Conservation (phyloP, 2,329 filamentous ascomycete species). For the Hypoxylon sp. region DNA sequence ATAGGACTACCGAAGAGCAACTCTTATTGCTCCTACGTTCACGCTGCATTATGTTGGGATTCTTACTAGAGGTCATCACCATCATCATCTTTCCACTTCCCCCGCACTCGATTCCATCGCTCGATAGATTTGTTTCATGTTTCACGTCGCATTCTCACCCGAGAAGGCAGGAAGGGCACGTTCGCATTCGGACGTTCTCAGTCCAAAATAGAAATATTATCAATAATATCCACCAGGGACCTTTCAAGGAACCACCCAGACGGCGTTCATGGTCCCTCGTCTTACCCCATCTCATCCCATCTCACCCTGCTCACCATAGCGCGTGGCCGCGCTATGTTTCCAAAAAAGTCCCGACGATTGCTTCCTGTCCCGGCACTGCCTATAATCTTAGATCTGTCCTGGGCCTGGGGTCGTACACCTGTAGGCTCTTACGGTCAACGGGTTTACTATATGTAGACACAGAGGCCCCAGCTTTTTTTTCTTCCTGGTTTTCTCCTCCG, state of each 20-base stretch:
- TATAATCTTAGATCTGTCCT: background rate
- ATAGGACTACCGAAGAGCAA: background rate
- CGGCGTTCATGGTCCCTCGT: too few species aligned
- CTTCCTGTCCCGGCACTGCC: background rate
- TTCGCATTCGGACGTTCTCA: too few species aligned
- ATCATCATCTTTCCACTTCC: too few species aligned
- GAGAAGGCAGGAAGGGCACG: too few species aligned
- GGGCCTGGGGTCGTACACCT: background rate
- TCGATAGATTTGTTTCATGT: conserved; percentile 2
- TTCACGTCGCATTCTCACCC: background rate
- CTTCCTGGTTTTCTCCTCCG: background rate
- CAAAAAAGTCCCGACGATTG: conserved; percentile 3
- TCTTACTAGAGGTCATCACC: too few species aligned
- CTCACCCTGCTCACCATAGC: background rate
- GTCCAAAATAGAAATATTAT: too few species aligned
- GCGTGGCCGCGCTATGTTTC: background rate
- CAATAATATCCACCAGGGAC: too few species aligned
- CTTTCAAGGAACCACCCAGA: too few species aligned
- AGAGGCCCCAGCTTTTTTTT: background rate
- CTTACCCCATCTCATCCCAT: background rate
- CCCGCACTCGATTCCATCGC: too few species aligned
- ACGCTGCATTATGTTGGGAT: too few species aligned
- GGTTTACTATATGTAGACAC: conserved; percentile 4
- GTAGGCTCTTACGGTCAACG: too few species aligned
- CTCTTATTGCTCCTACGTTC: background rate